phyloP scores from a whole-genome alignment of 148 eudicot species.

The Nepenthes gracilis region DNA sequence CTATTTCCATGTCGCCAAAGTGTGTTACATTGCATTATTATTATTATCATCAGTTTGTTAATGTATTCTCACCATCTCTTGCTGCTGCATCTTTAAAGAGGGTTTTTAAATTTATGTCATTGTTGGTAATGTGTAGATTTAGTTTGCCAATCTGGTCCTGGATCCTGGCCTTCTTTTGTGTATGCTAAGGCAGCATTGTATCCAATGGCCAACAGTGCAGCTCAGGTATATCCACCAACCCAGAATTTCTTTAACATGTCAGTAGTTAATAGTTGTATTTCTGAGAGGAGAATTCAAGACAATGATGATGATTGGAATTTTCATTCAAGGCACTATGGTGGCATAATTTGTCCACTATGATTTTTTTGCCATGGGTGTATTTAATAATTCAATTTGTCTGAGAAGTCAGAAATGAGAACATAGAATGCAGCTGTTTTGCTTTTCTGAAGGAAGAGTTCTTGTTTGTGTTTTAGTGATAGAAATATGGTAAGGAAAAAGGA shows the following conservation, averaged over 20 bases:
- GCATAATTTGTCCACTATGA: not conserved
- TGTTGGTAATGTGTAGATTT: constrained; percentile 45
- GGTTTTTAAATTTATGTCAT: not conserved
- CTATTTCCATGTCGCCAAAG: too few relatives aligned
- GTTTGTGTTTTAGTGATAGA: too few relatives aligned
- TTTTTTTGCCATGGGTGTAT: not conserved
- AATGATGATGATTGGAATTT: not conserved
- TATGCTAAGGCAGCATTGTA: constrained; percentile 82
- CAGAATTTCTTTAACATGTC: constrained; percentile 3
- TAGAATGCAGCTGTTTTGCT: too few relatives aligned
- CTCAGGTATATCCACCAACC: constrained; percentile 47
- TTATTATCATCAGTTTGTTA: not conserved
- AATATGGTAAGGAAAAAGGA: too few relatives aligned
- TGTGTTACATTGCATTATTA: too few relatives aligned
- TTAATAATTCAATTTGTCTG: too few relatives aligned
- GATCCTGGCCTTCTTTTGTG: constrained; percentile 84
- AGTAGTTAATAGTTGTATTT: not conserved
- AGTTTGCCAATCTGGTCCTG: constrained; percentile 99
- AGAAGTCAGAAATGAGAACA: too few relatives aligned
- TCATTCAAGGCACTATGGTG: not conserved
- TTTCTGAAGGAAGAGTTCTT: too few relatives aligned
- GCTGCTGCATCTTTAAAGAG: not conserved
- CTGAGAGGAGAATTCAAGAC: not conserved
- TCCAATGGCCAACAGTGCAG: constrained; percentile 98
- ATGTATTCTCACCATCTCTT: not conserved